A percentile compares a stretch with the other conserved stretches of the same genome.
These are phyloP conservation scores for Histomonas meleagridis DNA, from an alignment of 208 protist genomes.

Conservation along the genomic window DNA sequence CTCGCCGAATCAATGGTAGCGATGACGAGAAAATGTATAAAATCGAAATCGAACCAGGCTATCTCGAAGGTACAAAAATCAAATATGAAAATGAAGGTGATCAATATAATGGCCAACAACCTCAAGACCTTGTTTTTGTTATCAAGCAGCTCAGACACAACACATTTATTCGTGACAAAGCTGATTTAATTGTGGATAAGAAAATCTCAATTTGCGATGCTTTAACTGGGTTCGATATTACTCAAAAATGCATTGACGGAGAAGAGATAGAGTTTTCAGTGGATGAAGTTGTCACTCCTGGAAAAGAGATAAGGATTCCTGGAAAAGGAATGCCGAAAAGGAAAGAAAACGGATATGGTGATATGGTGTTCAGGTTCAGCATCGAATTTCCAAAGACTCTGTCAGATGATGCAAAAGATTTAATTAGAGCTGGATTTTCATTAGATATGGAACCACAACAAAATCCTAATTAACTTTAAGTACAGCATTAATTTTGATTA, in stretches of 20 bases:
- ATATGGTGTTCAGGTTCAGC: neutral
- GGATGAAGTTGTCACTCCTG: neutral
- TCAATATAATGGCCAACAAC: neutral
- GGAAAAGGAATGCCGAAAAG: neutral
- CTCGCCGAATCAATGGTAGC: neutral
- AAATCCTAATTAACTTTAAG: too few species aligned
- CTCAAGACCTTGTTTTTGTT: slow-evolving; percentile 38
- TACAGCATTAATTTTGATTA: too few species aligned
- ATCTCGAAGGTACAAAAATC: neutral
- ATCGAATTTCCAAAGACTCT: neutral
- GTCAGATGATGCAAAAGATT: neutral
- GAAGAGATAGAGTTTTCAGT: neutral
- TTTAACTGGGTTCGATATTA: slow-evolving; percentile 38
- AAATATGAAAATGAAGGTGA: slow-evolving; percentile 36
- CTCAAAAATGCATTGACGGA: neutral
- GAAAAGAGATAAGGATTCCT: neutral
- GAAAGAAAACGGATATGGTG: neutral
- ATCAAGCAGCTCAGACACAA: neutral
- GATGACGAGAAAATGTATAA: neutral
- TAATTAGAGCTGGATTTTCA: too few species aligned
- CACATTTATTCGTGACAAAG: slow-evolving; percentile 36
- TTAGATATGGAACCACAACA: too few species aligned
- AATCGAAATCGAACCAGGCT: neutral
- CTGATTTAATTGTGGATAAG: slow-evolving; percentile 41
- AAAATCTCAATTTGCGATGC: slow-evolving; percentile 41